Evolutionary conservation across 352 stramenopile species (phyloP).

Genomic region (Plasmopara halstedii): DNA sequence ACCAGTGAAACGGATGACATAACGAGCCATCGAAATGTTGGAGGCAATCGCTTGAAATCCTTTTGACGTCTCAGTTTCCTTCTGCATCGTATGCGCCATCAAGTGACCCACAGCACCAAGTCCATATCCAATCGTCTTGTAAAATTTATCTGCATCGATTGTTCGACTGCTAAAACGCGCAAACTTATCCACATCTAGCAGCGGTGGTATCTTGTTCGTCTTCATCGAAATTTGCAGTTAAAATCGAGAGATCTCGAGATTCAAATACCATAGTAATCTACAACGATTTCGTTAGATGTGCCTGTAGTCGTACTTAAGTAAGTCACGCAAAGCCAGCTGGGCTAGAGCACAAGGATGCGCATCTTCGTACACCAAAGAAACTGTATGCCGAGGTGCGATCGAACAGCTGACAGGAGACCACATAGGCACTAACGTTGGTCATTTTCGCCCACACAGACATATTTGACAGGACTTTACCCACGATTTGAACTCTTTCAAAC

Average conservation of each 20-base stretch:
- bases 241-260: background rate
- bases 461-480: background rate
- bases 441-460: background rate
- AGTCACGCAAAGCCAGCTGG: slow-evolving; percentile 8
- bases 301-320: background rate
- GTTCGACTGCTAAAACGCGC: slow-evolving; percentile 50
- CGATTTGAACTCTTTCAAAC: background rate
- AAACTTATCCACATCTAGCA: slow-evolving; percentile 69
- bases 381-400: background rate
- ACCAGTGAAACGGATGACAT: slow-evolving; percentile 72
- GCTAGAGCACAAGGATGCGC: too few relatives aligned
- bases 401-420: too few relatives aligned
- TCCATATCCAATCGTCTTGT: slow-evolving; percentile 78
- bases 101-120: slow-evolving; percentile 45
- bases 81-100: slow-evolving; percentile 36
- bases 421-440: too few relatives aligned
- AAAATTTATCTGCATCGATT: slow-evolving; percentile 69
- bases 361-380: too few relatives aligned
- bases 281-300: too few relatives aligned
- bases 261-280: too few relatives aligned
- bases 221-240: slow-evolving; percentile 13
- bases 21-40: slow-evolving; percentile 72
- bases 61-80: slow-evolving; percentile 42
- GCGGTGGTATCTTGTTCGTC: slow-evolving; percentile 10
- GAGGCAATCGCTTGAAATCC: slow-evolving; percentile 58